phyloP scores from a whole-genome alignment of 257 asterid species.

The Paulownia fortunei region DNA sequence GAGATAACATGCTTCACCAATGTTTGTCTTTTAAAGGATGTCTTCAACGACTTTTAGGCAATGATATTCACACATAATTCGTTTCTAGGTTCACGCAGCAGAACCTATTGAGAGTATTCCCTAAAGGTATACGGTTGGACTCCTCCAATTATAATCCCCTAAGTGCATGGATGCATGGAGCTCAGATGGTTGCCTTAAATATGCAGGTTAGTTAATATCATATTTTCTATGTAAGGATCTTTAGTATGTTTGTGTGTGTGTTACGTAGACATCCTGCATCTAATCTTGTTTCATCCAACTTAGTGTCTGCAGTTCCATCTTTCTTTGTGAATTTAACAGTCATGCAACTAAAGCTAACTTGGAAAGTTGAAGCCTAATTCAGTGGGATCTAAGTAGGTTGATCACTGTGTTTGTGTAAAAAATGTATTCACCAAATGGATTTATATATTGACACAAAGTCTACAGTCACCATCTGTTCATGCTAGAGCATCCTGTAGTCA shows the following conservation, averaged over 20 bases:
- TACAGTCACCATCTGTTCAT: too few relatives aligned
- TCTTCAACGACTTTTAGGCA: background rate
- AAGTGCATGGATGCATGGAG: slow-evolving; percentile 50
- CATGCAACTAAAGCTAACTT: background rate
- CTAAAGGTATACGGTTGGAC: slow-evolving; percentile 43
- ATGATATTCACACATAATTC: background rate
- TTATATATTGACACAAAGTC: too few relatives aligned
- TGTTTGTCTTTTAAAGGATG: background rate
- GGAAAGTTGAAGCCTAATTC: background rate
- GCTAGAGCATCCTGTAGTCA: too few relatives aligned
- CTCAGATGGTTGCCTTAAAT: slow-evolving; percentile 59
- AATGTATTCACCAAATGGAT: too few relatives aligned
- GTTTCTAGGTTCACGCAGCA: slow-evolving; percentile 44
- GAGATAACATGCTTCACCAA: background rate
- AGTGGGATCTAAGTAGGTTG: background rate
- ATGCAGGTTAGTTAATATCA: background rate
- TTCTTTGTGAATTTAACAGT: background rate
- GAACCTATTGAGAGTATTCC: slow-evolving; percentile 48
- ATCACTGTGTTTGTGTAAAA: too few relatives aligned
- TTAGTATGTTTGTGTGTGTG: background rate
- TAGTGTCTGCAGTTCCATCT: background rate
- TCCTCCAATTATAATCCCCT: slow-evolving; percentile 50
- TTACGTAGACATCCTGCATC: background rate
- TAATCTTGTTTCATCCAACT: background rate
- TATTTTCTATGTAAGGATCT: background rate